Base-by-base conservation (phyloP, 2,329 filamentous ascomycete species). In the Colletotrichum costaricense region DNA sequence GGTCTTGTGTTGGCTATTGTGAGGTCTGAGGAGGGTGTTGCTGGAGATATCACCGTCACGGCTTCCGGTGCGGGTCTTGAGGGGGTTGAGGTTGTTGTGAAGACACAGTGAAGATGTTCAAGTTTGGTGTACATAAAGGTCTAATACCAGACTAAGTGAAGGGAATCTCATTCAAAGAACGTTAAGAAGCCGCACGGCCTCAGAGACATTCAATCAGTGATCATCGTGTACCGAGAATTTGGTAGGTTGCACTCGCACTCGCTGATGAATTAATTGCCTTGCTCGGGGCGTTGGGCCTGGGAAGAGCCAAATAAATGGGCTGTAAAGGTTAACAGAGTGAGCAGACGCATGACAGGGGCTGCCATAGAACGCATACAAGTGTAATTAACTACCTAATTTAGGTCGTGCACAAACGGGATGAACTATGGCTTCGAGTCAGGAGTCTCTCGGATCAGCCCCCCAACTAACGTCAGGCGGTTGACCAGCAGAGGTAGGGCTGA, bases 1-100 rank as follows among this genome's bases (percentile, higher is more conserved):
- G 85, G 86, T 1, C 77, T 82, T 5, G 82, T 82, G 0, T 78
- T 87, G 24, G 83, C 81, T 5, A 83, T 86, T 67, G 80, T 87
- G 4, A 77, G 78, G 7, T 77, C 80, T 7, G 77, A 78, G 59
- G 62, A 69, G 30, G 71, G 67, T 26, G 57, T 35, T 63, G 14
- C 57, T 9, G 69, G 69, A 19, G 68, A 67, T 19, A 35, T 73
- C 6, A 28, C 22, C 14, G 42, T 73, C 8, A 65, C 59, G 2
- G 66, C 60, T 7, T 59, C 60, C 11, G 66, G 59, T 4, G 9
- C 59, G n/a, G 70, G 66, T 4, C 2, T 73, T 16, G 26, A 49
- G 54, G 56, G 35, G 7, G 70, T 55, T 2, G 66, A 65, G 46
- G 59, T 73, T 16, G 58, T 46, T 9, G 26, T 73, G 4, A 69